Evolutionary conservation across 2,329 filamentous ascomycete species (phyloP), one percentile per base, ranked within the genome.

Genomic region (Stemphylium lycopersici): DNA sequence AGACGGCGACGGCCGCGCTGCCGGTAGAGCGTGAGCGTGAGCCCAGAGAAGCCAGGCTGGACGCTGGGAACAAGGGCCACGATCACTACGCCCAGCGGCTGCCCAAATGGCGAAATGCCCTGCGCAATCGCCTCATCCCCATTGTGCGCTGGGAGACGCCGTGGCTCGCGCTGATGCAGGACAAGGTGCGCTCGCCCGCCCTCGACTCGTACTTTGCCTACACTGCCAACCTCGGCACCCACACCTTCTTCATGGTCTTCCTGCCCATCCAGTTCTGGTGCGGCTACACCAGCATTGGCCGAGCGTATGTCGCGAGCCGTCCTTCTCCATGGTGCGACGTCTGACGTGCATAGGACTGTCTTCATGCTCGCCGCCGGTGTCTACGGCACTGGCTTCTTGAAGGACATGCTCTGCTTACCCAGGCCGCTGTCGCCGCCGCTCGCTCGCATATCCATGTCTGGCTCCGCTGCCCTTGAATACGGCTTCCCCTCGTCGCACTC

Each of bases 241-340:
- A 99, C 77, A 99, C 95, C 0, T 98, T 97, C 80, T 99, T 97
- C 81, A 98, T 98, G 93, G 84, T 96, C 63, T 89, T 91, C 54
- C 80, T 99, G 69, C 95, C 95, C 5, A 91, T 98, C 62, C 84
- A 96, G 65, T 98, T 98, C 80, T 99, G 95, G 95, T 96, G 91
- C 69, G 93, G 93, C 48, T 90, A 93, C 77, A 87, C 89, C 38
- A 87, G 84, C 59, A 84, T 96, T 63, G 95, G 91, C 50, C 89
- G 95, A 80, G 93, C 89, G 91, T 96, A 87, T 66, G 88, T 82
- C 51, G 57, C 36, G 12, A 38, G 48, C 55, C 52, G 42, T 45
- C 48, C 13, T 13, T 37, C 38, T 46, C 32, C 26, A 39, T 44
- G 34, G 52, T 55, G 43, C 54, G 37, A 49, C 52, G 24, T 50